Evolutionary conservation across 2,329 filamentous ascomycete genomes (phyloP).

Genomic region (Bisporella sp.): DNA sequence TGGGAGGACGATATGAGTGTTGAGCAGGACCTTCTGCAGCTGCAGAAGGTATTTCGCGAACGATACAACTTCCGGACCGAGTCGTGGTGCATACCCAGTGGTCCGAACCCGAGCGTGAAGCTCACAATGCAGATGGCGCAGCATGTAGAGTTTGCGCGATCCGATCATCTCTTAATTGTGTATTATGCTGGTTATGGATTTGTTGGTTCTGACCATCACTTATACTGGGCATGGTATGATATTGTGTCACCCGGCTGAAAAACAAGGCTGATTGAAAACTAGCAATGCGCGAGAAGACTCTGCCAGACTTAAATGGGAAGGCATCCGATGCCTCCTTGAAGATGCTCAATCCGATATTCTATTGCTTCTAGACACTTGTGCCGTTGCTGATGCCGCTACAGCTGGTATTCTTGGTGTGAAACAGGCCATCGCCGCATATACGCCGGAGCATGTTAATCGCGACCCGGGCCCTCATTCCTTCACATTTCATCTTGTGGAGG

Average conservation of each 20-base stretch:
- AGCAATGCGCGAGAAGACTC: constrained; percentile 52
- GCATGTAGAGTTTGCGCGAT: constrained; percentile 50
- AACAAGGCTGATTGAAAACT: constrained; percentile 29
- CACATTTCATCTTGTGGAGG: constrained; percentile 48
- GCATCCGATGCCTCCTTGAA: constrained; percentile 55
- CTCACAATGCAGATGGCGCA: constrained; percentile 52
- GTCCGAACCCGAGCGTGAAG: constrained; percentile 52
- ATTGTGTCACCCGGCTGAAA: constrained; percentile 8
- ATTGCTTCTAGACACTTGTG: constrained; percentile 55
- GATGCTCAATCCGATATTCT: constrained; percentile 58
- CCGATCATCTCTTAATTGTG: constrained; percentile 55
- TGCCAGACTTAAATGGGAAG: constrained; percentile 56
- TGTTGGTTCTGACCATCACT: constrained; percentile 49
- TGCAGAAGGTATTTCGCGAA: constrained; percentile 52
- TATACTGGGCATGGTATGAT: constrained; percentile 62
- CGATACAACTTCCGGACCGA: constrained; percentile 55
- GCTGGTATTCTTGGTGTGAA: constrained; percentile 50
- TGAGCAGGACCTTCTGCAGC: constrained; percentile 44
- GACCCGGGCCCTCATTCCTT: constrained; percentile 47
- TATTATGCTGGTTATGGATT: constrained; percentile 59
- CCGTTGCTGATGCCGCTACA: constrained; percentile 42
- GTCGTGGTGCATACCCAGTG: constrained; percentile 53
- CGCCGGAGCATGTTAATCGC: constrained; percentile 40
- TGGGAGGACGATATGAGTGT: constrained; percentile 55
- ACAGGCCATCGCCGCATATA: constrained; percentile 55